A percentile compares a stretch with the other conserved stretches of the same genome.
phyloP scores from a whole-genome alignment of 306 rosid genomes.

The Corylus avellana region DNA sequence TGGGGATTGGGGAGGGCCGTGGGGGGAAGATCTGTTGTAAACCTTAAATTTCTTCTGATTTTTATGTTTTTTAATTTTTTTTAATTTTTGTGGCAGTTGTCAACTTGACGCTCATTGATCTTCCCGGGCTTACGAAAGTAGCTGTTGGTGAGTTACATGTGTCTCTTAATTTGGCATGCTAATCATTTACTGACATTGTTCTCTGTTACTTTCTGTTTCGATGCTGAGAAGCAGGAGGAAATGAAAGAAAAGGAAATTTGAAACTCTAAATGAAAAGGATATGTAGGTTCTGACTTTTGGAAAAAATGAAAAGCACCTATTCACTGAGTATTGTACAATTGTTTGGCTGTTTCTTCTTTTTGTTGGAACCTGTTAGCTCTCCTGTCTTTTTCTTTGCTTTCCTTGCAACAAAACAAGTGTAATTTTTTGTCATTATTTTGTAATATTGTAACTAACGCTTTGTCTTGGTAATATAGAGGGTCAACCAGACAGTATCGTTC shows the following conservation, averaged over 20 bases:
- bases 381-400: neutral
- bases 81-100: slow-evolving; percentile 66
- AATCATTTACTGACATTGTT: neutral
- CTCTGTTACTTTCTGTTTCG: neutral
- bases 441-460: slow-evolving; percentile 18
- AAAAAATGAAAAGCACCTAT: neutral
- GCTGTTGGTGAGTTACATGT: slow-evolving; percentile 74
- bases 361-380: neutral
- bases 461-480: slow-evolving; percentile 69
- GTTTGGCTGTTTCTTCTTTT: slow-evolving; percentile 12
- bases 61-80: slow-evolving; percentile 19
- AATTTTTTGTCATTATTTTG: neutral
- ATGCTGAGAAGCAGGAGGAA: neutral
- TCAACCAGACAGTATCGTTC: slow-evolving; percentile 92
- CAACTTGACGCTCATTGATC: slow-evolving; percentile 92
- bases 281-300: neutral
- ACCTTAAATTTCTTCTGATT: neutral
- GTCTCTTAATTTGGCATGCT: slow-evolving; percentile 16
- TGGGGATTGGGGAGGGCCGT: no score
- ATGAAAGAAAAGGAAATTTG: neutral
- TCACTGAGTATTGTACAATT: neutral
- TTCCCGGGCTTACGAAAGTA: slow-evolving; percentile 96
- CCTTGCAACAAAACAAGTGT: neutral
- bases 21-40: no score
- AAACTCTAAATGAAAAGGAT: neutral